A percentile compares a stretch with the other conserved stretches of the same genome.
Evolutionary conservation across 192 early-diverging fungal species (phyloP).

Genomic region (Rhizoclosmatium sp.): DNA sequence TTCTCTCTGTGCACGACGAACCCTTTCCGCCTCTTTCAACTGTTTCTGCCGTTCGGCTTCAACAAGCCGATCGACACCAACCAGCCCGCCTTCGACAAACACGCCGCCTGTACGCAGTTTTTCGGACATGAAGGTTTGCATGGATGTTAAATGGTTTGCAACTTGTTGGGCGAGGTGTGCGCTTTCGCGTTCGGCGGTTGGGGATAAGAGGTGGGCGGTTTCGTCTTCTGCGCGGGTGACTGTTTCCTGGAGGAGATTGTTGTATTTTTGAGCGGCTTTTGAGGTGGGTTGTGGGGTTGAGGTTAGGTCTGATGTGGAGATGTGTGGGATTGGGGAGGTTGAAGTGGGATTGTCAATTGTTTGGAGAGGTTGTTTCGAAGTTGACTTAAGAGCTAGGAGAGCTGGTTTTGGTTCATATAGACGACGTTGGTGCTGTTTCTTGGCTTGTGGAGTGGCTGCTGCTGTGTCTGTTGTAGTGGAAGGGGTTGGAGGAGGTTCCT

Average conservation of each 20-base stretch:
- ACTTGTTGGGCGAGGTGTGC: slow-evolving; percentile 5
- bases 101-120: neutral
- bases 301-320: neutral
- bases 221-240: slow-evolving; percentile 9
- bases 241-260: neutral
- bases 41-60: slow-evolving; percentile 7
- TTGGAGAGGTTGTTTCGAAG: neutral
- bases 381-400: neutral
- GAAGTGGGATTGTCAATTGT: neutral
- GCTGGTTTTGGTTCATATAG: neutral
- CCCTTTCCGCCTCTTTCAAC: neutral
- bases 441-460: neutral
- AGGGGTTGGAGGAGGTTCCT: neutral
- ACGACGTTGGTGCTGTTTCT: neutral
- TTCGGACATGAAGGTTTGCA: slow-evolving; percentile 17
- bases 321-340: neutral
- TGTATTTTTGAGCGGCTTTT: slow-evolving; percentile 8
- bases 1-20: neutral
- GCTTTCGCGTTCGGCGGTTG: neutral
- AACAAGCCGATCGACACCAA: slow-evolving; percentile 7
- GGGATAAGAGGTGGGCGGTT: neutral
- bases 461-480: neutral
- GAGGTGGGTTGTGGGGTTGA: neutral
- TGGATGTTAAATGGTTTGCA: slow-evolving; percentile 8
- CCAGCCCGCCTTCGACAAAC: slow-evolving; percentile 11